A percentile compares a stretch with the other conserved stretches of the same genome.
Conservation (phyloP, 345 rosid species). For the Ailanthus altissimus region DNA sequence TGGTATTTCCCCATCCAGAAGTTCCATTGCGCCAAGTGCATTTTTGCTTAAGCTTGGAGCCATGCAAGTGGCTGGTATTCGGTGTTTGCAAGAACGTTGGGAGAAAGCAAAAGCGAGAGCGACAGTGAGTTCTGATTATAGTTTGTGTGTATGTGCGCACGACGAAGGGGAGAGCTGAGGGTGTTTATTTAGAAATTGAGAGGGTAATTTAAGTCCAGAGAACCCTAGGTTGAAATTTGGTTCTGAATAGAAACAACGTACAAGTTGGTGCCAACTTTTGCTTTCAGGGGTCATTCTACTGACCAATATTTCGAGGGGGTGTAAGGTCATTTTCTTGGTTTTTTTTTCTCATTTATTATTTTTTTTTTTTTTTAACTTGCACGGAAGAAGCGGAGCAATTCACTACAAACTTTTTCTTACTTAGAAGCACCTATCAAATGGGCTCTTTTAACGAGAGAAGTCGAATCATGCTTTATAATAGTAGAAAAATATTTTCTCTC, state of each 20-base stretch:
- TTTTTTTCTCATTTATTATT: no score
- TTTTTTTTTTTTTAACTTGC: no score
- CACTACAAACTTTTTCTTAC: no score
- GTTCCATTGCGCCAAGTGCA: background rate
- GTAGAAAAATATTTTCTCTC: no score
- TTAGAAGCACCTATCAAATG: no score
- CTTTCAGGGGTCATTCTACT: background rate
- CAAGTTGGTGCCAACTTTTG: background rate
- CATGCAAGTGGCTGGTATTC: slow-evolving; percentile 8
- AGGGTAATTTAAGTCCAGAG: background rate
- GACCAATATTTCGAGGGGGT: background rate
- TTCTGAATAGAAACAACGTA: background rate
- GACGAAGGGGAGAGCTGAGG: background rate
- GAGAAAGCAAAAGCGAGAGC: background rate
- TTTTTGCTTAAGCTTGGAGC: slow-evolving; percentile 33
- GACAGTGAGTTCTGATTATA: no score
- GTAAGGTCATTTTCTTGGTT: background rate
- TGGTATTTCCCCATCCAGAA: background rate
- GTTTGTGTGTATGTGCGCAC: background rate
- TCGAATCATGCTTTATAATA: no score
- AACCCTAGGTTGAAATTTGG: background rate
- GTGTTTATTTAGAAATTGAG: slow-evolving; percentile 17
- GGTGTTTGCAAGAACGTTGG: background rate
- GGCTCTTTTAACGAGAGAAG: no score
- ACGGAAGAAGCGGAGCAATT: no score